Conservation (phyloP, 768 basidiomycete genomes). For the Paxillus involutus region DNA sequence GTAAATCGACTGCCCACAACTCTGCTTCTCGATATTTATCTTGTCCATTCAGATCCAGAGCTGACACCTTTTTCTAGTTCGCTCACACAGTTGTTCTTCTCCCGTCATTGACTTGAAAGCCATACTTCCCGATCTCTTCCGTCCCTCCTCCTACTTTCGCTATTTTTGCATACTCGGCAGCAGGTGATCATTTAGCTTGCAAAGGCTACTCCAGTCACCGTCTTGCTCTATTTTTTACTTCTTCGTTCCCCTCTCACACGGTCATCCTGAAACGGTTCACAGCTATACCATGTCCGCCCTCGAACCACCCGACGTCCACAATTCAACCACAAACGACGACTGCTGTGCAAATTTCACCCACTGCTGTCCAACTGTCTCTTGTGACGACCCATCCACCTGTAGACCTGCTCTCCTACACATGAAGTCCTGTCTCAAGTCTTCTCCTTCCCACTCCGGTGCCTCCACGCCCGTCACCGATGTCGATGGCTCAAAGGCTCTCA, state of each 20-base stretch:
- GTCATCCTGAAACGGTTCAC: background rate
- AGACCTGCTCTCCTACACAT: constrained; percentile 11
- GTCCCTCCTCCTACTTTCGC: background rate
- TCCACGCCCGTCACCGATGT: background rate
- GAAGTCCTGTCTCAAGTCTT: constrained; percentile 14
- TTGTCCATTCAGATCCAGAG: background rate
- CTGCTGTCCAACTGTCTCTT: background rate
- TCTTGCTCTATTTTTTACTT: background rate
- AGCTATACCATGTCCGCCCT: background rate
- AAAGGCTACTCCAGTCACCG: background rate
- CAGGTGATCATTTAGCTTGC: background rate
- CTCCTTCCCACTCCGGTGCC: constrained; percentile 13
- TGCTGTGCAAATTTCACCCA: background rate
- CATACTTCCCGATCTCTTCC: background rate
- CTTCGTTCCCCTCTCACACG: background rate
- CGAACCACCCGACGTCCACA: background rate
- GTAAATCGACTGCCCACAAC: background rate
- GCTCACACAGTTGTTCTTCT: background rate
- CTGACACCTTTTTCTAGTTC: background rate
- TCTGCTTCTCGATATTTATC: background rate
- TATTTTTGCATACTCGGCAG: background rate
- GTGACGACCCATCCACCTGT: constrained; percentile 8
- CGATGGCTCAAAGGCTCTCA: background rate
- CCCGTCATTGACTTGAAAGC: background rate
- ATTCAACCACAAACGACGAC: background rate